A percentile compares a stretch with the other conserved stretches of the same genome.
Conservation (phyloP, 202 grass and related monocot species). For the Setaria italica region DNA sequence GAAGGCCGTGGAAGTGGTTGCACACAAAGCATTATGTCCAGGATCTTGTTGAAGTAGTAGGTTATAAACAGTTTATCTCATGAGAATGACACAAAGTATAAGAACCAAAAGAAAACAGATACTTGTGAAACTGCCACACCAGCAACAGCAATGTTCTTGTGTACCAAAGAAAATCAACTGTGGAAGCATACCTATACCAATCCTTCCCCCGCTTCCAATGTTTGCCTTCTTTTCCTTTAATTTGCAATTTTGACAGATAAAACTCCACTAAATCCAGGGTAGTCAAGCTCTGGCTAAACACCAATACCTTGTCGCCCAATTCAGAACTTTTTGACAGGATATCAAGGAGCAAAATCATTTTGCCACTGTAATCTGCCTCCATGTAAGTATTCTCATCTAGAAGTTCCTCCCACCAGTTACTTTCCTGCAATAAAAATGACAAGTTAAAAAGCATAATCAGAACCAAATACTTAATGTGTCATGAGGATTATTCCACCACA, state of each 20-base stretch:
- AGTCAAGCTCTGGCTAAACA: conserved; percentile 94
- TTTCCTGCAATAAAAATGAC: conserved; percentile 55
- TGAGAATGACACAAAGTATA: not conserved
- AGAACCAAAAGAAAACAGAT: not conserved
- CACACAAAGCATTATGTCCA: conserved; percentile 31
- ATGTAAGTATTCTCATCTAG: conserved; percentile 70
- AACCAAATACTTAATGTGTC: conserved; percentile 23
- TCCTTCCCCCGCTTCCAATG: conserved; percentile 95
- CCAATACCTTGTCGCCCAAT: conserved; percentile 83
- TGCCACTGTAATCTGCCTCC: conserved; percentile 88
- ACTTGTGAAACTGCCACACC: not conserved
- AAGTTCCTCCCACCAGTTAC: conserved; percentile 92
- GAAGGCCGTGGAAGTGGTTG: not conserved
- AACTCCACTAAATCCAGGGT: conserved; percentile 94
- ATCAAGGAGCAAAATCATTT: conserved; percentile 97
- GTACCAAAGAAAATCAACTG: conserved; percentile 33
- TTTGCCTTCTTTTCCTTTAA: conserved; percentile 78
- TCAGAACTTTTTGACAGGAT: conserved; percentile 80
- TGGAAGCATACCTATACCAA: conserved; percentile 89
- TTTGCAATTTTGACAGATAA: conserved; percentile 82
- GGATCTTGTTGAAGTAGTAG: conserved; percentile 16
- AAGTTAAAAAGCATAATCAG: not conserved
- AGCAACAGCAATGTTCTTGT: conserved; percentile 20
- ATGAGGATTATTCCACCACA: conserved; percentile 13
- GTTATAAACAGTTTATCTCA: not conserved